Evolutionary conservation across 129 eudicot species (phyloP).

Genomic region (Flaveria robusta): DNA sequence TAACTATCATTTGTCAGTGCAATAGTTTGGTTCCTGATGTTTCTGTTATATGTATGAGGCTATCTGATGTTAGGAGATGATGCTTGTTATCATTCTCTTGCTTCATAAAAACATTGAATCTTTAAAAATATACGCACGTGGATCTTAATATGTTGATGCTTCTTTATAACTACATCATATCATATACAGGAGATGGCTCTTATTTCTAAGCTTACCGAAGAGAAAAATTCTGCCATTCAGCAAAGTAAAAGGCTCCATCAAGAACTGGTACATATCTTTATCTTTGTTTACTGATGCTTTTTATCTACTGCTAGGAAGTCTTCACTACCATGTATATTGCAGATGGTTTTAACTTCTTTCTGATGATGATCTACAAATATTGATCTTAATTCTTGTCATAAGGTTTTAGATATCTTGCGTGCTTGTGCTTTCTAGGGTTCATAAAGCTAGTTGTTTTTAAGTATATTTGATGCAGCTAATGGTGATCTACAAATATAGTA

Average conservation of each 20-base stretch:
- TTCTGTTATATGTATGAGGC: background rate
- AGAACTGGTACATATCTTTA: slow-evolving; percentile 62
- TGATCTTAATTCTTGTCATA: background rate
- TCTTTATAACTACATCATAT: background rate
- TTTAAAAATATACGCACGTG: background rate
- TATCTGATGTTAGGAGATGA: background rate
- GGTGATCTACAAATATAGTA: background rate
- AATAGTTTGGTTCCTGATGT: background rate
- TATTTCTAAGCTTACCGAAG: slow-evolving; percentile 66
- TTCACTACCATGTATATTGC: background rate
- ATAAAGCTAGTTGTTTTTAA: background rate
- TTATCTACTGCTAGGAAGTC: background rate
- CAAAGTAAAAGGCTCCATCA: slow-evolving; percentile 70
- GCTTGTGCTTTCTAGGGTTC: background rate
- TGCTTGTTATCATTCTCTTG: background rate
- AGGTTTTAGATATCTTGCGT: background rate
- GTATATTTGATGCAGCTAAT: background rate
- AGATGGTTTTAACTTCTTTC: background rate
- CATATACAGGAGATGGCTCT: slow-evolving; percentile 52
- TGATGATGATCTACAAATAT: background rate
- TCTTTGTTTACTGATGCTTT: background rate
- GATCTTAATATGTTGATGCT: background rate
- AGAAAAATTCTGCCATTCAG: slow-evolving; percentile 61
- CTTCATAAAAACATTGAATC: background rate
- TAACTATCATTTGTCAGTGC: background rate